Evolutionary conservation across 169 alveolate genomes (phyloP), one percentile per base, ranked within the genome.

Genomic region (Toxoplasma gondii): DNA sequence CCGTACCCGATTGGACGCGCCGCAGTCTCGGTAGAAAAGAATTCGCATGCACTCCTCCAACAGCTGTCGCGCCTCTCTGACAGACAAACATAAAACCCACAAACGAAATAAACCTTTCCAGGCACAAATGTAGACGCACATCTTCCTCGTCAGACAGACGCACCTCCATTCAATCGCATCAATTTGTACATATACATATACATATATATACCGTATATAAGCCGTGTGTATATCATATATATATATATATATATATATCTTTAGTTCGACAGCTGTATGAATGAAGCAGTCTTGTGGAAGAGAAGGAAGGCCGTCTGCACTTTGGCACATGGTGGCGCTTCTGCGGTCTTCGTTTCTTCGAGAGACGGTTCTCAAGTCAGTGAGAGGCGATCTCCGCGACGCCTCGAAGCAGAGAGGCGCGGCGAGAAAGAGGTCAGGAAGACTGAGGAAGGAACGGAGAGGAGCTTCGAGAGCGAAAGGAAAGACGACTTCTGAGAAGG

Each of bases 31-130:
- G 81, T 74, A 69, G 58, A 91, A 91, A 36, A 69, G 58, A 31
- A 74, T 7, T n/a, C 94, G 90, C 88, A 69, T 91, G 90, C 94
- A 74, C 94, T 74, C 88, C 94, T 91, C 90, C 12, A 74, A 90
- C 91, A 69, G 90, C 90, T 70, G 12, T 54, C 88, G 88, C 78
- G 94, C 88, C 53, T 91, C 88, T 44, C 93, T 67, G 87, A 27
- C 10, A 39, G 12, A 49, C 22, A 12, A 49, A 12, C 12, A 49
- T 7, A 1, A 44, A 16, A 19, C 70, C 16, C 70, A 39, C 70
- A 83, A 16, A 44, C 29, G 16, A 12, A 36, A 44, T 9, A 38
- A 36, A 41, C 38, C n/a, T 19, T 5, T 41, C 2, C 39, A 36
- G 45, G 31, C 64, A 80, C 7, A 17, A 9, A 16, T 27, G 49